phyloP scores from a whole-genome alignment of 179 eudicot species.

The Sideroxylon spinosum region DNA sequence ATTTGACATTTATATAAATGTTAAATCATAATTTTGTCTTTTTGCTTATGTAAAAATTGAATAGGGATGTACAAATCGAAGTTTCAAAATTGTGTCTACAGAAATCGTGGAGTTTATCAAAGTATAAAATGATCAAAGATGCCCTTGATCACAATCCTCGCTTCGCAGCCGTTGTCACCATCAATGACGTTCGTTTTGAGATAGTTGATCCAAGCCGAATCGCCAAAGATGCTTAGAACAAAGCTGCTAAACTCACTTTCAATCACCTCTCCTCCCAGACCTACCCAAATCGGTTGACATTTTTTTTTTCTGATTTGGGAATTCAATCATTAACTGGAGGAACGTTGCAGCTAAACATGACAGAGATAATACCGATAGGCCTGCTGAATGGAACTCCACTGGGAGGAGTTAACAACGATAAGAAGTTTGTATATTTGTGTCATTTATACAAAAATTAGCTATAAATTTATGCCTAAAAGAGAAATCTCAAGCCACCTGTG shows the following conservation, averaged over 20 bases:
- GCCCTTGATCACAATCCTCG: slow-evolving; percentile 30
- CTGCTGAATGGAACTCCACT: too few species aligned
- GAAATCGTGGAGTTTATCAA: slow-evolving; percentile 22
- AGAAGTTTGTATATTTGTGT: slow-evolving; percentile 12
- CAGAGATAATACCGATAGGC: too few species aligned
- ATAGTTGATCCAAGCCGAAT: slow-evolving; percentile 9
- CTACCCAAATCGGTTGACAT: too few species aligned
- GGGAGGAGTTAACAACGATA: too few species aligned
- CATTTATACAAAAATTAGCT: slow-evolving; percentile 59
- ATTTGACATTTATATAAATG: too few species aligned
- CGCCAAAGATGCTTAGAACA: slow-evolving; percentile 29
- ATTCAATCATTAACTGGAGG: too few species aligned
- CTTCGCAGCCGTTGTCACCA: slow-evolving; percentile 23
- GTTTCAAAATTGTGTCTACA: slow-evolving; percentile 31
- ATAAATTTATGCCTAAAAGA: slow-evolving; percentile 67
- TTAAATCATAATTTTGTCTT: too few species aligned
- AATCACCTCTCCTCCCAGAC: background rate
- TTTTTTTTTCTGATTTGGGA: too few species aligned
- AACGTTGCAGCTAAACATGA: too few species aligned
- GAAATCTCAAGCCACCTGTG: slow-evolving; percentile 47
- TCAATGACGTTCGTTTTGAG: slow-evolving; percentile 20
- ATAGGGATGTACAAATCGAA: slow-evolving; percentile 30
- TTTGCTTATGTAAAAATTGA: too few species aligned
- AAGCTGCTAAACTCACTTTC: slow-evolving; percentile 27
- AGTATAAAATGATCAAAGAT: slow-evolving; percentile 14